phyloP scores from a whole-genome alignment of 2,329 filamentous ascomycete species.

The Cylindrodendrum hubeiense region DNA sequence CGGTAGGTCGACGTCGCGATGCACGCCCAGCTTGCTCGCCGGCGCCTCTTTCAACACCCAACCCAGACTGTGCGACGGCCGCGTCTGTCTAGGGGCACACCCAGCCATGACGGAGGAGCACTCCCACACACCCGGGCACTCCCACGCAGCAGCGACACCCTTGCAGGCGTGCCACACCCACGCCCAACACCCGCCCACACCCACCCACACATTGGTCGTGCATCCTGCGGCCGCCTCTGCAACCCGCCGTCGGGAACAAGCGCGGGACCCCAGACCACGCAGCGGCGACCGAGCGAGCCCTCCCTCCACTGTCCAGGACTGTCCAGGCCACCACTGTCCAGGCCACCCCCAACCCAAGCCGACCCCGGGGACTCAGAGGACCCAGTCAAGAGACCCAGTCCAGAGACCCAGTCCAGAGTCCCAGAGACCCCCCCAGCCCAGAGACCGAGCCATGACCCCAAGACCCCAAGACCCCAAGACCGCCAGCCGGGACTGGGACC shows the following conservation, averaged over 20 bases:
- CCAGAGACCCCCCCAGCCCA: neutral
- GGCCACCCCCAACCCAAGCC: neutral
- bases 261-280: slow-evolving; percentile 49
- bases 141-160: slow-evolving; percentile 3
- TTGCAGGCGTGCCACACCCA: slow-evolving; percentile 6
- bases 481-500: slow-evolving; percentile 13
- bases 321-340: neutral
- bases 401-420: neutral
- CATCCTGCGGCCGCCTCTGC: slow-evolving; percentile 56
- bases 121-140: slow-evolving; percentile 7
- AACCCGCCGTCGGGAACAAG: slow-evolving; percentile 52
- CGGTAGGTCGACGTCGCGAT: slow-evolving; percentile 2
- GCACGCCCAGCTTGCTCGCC: neutral
- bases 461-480: neutral
- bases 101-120: slow-evolving; percentile 1
- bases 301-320: slow-evolving; percentile 30
- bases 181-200: slow-evolving; percentile 22
- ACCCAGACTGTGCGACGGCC: slow-evolving; percentile 1
- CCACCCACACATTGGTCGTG: slow-evolving; percentile 45
- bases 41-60: slow-evolving; percentile 2
- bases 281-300: slow-evolving; percentile 32
- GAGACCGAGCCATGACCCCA: neutral
- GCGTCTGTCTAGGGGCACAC: neutral
- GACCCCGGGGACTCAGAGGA: too few species aligned
- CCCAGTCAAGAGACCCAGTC: neutral